Conservation (phyloP, 768 basidiomycete species). For the Pisolithus sp. region DNA sequence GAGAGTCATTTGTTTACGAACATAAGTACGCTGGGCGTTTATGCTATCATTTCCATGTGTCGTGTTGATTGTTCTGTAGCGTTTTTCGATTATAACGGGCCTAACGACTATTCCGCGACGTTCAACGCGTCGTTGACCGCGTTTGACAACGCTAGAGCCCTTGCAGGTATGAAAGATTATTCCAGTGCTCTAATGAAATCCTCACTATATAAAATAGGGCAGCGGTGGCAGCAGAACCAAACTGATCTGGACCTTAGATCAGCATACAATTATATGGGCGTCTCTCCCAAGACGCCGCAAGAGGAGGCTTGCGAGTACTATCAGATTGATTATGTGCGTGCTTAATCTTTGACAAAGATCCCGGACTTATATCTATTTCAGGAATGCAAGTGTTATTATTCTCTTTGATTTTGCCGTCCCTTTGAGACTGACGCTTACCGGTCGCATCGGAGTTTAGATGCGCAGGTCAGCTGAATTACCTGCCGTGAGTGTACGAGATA, state of each 20-base stretch:
- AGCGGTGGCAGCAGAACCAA: conserved; percentile 35
- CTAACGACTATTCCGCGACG: not conserved
- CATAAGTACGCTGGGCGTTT: not conserved
- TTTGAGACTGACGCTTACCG: conserved; percentile 1
- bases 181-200: no score
- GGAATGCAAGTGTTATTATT: conserved; percentile 22
- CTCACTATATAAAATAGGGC: conserved; percentile 27
- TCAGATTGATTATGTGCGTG: conserved; percentile 34
- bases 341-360: no score
- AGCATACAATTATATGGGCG: conserved; percentile 47
- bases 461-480: conserved; percentile 17
- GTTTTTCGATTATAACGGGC: not conserved
- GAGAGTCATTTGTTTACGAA: conserved; percentile 28
- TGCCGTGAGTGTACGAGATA: not conserved
- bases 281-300: conserved; percentile 38
- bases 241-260: conserved; percentile 49
- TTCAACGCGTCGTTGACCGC: not conserved
- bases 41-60: not conserved
- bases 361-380: conserved; percentile 1
- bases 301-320: conserved; percentile 54
- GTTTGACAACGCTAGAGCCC: not conserved
- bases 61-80: not conserved
- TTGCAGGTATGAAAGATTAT: not conserved
- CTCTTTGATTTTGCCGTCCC: not conserved
- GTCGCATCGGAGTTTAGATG: conserved; percentile 8